Evolutionary conservation across 768 basidiomycete species (phyloP).

Genomic region (Amanita thiersii): DNA sequence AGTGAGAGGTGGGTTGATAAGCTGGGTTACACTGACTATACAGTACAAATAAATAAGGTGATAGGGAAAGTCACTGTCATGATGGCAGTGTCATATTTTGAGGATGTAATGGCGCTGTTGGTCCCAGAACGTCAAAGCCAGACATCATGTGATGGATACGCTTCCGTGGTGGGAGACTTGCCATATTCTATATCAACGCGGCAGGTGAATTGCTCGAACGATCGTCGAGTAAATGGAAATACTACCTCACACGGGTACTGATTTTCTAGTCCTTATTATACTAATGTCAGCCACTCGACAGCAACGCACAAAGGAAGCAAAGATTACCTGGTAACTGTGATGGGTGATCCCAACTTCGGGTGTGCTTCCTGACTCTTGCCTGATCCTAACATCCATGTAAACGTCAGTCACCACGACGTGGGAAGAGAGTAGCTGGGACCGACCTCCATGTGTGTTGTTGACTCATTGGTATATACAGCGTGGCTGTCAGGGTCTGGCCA

Average conservation of each 20-base stretch:
- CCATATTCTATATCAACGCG: constrained; percentile 35
- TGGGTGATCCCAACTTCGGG: constrained; percentile 54
- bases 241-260: constrained; percentile 43
- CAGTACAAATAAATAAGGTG: constrained; percentile 12
- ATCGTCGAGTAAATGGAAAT: constrained; percentile 7
- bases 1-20: too few relatives aligned
- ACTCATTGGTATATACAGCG: constrained; percentile 32
- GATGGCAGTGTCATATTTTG: constrained; percentile 49
- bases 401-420: constrained; percentile 1
- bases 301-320: background rate
- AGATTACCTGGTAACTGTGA: constrained; percentile 34
- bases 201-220: constrained; percentile 11
- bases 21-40: too few relatives aligned
- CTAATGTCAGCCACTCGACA: constrained; percentile 6
- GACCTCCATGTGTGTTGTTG: constrained; percentile 38
- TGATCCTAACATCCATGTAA: constrained; percentile 11
- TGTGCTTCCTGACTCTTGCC: constrained; percentile 49
- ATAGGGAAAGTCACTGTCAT: constrained; percentile 21
- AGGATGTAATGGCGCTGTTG: constrained; percentile 41
- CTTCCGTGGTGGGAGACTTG: constrained; percentile 51
- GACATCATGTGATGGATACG: constrained; percentile 60
- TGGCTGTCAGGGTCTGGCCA: constrained; percentile 38
- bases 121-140: constrained; percentile 44
- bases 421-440: constrained; percentile 8
- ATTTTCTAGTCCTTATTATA: constrained; percentile 19